Evolutionary conservation across 2,329 filamentous ascomycete species (phyloP).

Genomic region (Aureobasidium uvarum): DNA sequence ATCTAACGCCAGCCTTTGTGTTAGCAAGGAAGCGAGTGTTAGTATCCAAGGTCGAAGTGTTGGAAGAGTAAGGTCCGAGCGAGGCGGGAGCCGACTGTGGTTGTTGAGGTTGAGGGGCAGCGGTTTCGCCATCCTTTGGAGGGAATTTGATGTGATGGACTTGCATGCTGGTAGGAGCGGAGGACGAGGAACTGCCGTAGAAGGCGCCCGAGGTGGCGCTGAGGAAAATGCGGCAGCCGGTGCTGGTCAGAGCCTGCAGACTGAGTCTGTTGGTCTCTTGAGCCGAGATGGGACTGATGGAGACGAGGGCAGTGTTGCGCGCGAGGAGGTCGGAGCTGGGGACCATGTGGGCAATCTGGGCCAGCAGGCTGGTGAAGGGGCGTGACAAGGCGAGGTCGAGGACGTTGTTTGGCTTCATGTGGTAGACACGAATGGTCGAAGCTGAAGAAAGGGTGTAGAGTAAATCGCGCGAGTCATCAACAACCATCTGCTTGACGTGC

Average conservation of each 20-base stretch:
- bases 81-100: constrained; percentile 24
- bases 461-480: constrained; percentile 84
- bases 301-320: constrained; percentile 66
- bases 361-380: constrained; percentile 54
- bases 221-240: constrained; percentile 86
- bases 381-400: constrained; percentile 58
- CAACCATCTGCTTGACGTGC: constrained; percentile 71
- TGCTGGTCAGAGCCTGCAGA: constrained; percentile 84
- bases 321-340: constrained; percentile 68
- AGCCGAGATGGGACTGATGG: constrained; percentile 79
- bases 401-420: constrained; percentile 65
- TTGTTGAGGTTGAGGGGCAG: constrained; percentile 28
- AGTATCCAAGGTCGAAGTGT: constrained; percentile 35
- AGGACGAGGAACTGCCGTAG: constrained; percentile 58
- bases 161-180: constrained; percentile 87
- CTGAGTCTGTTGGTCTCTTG: constrained; percentile 79
- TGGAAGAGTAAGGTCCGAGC: constrained; percentile 29
- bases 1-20: constrained; percentile 50
- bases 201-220: constrained; percentile 80
- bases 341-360: constrained; percentile 83
- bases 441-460: constrained; percentile 87
- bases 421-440: constrained; percentile 88
- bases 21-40: constrained; percentile 39
- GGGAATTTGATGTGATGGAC: constrained; percentile 97
- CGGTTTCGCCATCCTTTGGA: constrained; percentile 50